phyloP scores from a whole-genome alignment of 2,329 filamentous ascomycete species.

The Colletotrichum sp. region DNA sequence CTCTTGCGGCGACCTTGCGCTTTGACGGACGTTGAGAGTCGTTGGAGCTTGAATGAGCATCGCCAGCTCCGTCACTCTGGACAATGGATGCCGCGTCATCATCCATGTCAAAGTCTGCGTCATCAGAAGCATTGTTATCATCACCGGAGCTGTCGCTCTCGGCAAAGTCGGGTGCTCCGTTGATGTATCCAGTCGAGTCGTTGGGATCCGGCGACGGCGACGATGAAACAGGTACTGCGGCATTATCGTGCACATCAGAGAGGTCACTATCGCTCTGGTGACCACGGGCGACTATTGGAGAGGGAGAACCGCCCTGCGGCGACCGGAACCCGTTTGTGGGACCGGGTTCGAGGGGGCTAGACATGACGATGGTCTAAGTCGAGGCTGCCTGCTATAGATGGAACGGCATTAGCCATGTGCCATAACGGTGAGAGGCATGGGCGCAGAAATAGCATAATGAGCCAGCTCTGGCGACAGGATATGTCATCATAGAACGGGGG shows the following conservation, averaged over 20 bases:
- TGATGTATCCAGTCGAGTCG: slow-evolving; percentile 43
- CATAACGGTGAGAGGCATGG: background rate
- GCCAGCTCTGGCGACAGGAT: slow-evolving; percentile 38
- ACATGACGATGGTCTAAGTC: slow-evolving; percentile 68
- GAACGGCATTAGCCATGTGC: slow-evolving; percentile 39
- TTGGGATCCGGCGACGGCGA: slow-evolving; percentile 48
- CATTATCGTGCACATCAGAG: slow-evolving; percentile 71
- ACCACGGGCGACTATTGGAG: slow-evolving; percentile 42
- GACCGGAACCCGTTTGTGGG: slow-evolving; percentile 71
- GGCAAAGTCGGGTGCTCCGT: slow-evolving; percentile 45
- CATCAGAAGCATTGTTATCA: slow-evolving; percentile 62
- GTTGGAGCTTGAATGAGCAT: slow-evolving; percentile 71
- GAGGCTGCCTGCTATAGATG: slow-evolving; percentile 55
- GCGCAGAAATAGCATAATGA: slow-evolving; percentile 45
- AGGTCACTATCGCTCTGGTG: slow-evolving; percentile 75
- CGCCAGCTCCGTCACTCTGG: slow-evolving; percentile 51
- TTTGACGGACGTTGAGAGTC: slow-evolving; percentile 74
- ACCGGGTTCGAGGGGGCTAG: slow-evolving; percentile 65
- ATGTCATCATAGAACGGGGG: slow-evolving; percentile 33
- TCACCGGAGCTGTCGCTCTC: slow-evolving; percentile 53
- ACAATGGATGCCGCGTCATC: slow-evolving; percentile 47
- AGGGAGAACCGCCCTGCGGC: slow-evolving; percentile 54
- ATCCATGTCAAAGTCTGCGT: slow-evolving; percentile 79
- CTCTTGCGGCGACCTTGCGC: slow-evolving; percentile 72
- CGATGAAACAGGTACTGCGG: slow-evolving; percentile 51